Conservation (phyloP, 352 stramenopile genomes). For the Pythium plurisporium region DNA sequence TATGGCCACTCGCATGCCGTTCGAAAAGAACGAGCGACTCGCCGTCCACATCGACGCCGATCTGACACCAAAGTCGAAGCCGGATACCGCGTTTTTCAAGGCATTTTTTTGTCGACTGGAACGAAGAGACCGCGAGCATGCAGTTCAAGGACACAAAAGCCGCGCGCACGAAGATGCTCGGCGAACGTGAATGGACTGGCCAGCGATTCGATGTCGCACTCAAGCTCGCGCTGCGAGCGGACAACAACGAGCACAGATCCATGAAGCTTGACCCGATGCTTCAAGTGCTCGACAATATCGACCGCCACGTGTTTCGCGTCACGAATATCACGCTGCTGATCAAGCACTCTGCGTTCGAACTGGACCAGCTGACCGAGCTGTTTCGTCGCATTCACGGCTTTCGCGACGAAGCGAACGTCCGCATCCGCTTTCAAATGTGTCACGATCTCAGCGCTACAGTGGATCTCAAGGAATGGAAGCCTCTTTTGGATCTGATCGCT, state of each 20-base stretch:
- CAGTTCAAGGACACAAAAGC: neutral
- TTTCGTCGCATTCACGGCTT: neutral
- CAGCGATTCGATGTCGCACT: neutral
- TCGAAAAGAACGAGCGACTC: neutral
- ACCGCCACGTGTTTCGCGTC: neutral
- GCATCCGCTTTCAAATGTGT: conserved; percentile 3
- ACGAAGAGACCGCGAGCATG: neutral
- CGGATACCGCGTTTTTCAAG: too few relatives aligned
- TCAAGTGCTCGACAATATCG: neutral
- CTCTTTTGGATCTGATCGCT: neutral
- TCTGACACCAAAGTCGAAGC: neutral
- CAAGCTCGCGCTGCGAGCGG: neutral
- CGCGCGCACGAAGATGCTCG: too few relatives aligned
- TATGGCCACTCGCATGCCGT: neutral
- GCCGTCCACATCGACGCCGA: neutral
- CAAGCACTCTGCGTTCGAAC: neutral
- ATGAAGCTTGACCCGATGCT: neutral
- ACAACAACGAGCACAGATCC: neutral
- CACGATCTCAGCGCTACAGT: neutral
- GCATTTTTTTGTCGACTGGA: neutral
- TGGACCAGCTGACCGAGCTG: neutral
- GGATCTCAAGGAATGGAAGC: neutral
- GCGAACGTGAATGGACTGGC: neutral
- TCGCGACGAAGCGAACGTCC: conserved; percentile 1
- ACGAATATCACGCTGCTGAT: neutral